Conservation (phyloP, 1,139 yeast species). For the Diutina pseudorugosa region DNA sequence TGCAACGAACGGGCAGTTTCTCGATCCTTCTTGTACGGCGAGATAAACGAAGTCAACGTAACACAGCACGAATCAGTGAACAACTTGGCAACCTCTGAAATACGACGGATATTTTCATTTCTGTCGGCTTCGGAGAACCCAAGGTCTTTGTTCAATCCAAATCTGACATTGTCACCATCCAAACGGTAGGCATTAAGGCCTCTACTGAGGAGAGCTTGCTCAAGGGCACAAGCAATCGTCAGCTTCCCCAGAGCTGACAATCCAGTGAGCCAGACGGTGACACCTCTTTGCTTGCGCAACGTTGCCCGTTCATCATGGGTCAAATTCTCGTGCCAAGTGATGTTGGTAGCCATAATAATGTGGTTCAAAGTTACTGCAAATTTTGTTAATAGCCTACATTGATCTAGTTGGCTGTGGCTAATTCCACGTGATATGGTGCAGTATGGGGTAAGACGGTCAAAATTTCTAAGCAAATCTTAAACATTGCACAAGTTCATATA, state of each 20-base stretch:
- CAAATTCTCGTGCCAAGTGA: slow-evolving; percentile 90
- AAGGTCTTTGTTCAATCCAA: slow-evolving; percentile 87
- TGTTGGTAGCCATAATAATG: slow-evolving; percentile 70
- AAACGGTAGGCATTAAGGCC: slow-evolving; percentile 70
- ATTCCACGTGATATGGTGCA: slow-evolving; percentile 3
- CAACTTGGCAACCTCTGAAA: slow-evolving; percentile 81
- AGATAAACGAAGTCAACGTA: slow-evolving; percentile 81
- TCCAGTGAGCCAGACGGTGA: slow-evolving; percentile 92
- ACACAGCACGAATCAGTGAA: slow-evolving; percentile 84
- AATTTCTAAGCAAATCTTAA: too few species aligned
- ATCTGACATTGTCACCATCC: slow-evolving; percentile 91
- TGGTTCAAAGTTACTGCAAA: not conserved
- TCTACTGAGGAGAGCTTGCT: slow-evolving; percentile 60
- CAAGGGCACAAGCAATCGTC: slow-evolving; percentile 91
- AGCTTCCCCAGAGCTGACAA: slow-evolving; percentile 91
- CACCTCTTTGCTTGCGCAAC: slow-evolving; percentile 72
- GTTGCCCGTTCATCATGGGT: slow-evolving; percentile 68
- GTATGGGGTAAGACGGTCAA: not conserved
- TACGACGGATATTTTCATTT: slow-evolving; percentile 88
- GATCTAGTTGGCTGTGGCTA: not conserved
- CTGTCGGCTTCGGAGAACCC: slow-evolving; percentile 89
- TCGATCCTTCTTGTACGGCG: slow-evolving; percentile 82
- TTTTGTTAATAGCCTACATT: not conserved
- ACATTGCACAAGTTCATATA: too few species aligned
- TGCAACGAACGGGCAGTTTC: slow-evolving; percentile 78